Base-by-base conservation (phyloP, 2,329 filamentous ascomycete species). In the Arachnomyces sp. region DNA sequence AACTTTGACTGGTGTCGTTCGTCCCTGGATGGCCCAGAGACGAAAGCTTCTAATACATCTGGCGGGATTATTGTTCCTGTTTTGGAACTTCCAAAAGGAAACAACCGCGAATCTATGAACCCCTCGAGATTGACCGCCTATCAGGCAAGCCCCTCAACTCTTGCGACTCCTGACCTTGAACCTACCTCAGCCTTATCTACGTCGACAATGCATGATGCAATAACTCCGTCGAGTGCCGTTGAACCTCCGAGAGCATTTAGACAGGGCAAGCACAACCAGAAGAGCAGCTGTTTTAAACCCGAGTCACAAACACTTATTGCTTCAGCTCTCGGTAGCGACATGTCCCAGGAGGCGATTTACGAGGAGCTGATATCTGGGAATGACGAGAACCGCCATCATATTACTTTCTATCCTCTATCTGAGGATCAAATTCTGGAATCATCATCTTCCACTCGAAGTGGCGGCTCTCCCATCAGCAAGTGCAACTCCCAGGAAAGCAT, bases 401-500 rank as follows among this genome's bases (percentile, higher is more conserved):
- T 67, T 34, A 62, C 67, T 15, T 66, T 71, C 44, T 61, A 63
- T 39, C 57, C 67, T 17, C 63, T 65, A 35, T 64, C 66, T 5
- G 61, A 63, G 17, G 59, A 61, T 25, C 54, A 59, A 35, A 49
- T 55, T n/a, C 49, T 56, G 37, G 21, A 25, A 25, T 9, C 21
- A 9, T 25, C 21, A 9, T 25, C 21, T 5, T 66, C 63, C 29
- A 59, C 62, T 3, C 67, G 69, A 17, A 73, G 66, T 51, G 73
- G 71, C 48, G 66, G 65, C 41, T 69, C 71, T 2, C 68, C 68
- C 11, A 69, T 73, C 38, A 76, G 73, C 63, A 74, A 74, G 46
- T 71, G 69, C 48, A 74, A 72, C 52, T 77, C 73, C 4, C 73
- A 75, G 42, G 73, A 77, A 52, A 76, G 72, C 52, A 68, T 75